Evolutionary conservation across 2,329 filamentous ascomycete species (phyloP).

Genomic region (Microcyclosporella mali): DNA sequence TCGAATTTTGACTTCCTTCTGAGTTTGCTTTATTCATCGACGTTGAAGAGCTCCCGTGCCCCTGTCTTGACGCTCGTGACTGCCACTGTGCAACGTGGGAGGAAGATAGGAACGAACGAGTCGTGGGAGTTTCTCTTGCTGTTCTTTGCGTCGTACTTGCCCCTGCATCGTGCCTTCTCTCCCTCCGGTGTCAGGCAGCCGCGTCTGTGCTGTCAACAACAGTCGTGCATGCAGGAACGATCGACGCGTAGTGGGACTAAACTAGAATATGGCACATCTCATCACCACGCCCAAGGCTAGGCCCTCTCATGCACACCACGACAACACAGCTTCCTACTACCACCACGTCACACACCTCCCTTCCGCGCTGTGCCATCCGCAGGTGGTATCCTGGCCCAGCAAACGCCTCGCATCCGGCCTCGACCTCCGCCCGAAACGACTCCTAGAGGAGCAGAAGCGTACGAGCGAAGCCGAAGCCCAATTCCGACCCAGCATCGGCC

Average conservation of each 20-base stretch:
- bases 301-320: too few species aligned
- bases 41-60: too few species aligned
- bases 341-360: too few species aligned
- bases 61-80: too few species aligned
- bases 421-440: conserved; percentile 39
- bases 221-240: not conserved
- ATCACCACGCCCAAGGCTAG: too few species aligned
- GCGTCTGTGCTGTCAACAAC: conserved; percentile 1
- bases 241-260: too few species aligned
- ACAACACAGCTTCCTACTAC: too few species aligned
- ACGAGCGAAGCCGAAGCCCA: conserved; percentile 29
- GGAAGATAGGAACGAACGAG: too few species aligned
- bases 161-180: not conserved
- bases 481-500: conserved; percentile 50
- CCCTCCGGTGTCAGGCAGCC: conserved; percentile 1
- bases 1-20: too few species aligned
- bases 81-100: too few species aligned
- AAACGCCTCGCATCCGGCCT: conserved; percentile 36
- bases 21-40: too few species aligned
- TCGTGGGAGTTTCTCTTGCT: not conserved
- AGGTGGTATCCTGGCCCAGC: conserved; percentile 22
- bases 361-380: not conserved
- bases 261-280: too few species aligned
- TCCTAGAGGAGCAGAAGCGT: conserved; percentile 34
- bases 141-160: not conserved